phyloP scores from a whole-genome alignment of 1,284 basidiomycete species.

The Apiotrichum gracile region DNA sequence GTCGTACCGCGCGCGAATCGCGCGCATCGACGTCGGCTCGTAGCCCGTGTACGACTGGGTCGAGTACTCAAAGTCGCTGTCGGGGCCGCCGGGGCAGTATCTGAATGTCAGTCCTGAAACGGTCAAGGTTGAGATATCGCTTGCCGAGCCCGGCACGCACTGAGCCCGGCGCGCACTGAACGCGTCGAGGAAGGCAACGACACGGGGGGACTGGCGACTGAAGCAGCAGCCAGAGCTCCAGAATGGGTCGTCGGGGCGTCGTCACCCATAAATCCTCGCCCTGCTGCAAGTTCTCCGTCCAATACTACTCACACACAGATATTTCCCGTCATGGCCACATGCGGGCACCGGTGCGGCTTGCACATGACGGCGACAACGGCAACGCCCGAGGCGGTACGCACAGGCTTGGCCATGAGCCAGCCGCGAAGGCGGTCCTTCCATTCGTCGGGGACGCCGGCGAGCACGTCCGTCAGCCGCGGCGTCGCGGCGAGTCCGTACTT shows the following conservation, averaged over 20 bases:
- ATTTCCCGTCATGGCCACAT: slow-evolving; percentile 99
- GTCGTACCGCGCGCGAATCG: slow-evolving; percentile 95
- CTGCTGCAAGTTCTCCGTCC: too few species aligned
- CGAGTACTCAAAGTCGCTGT: slow-evolving; percentile 99
- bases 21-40: slow-evolving; percentile 97
- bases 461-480: slow-evolving; percentile 92
- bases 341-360: slow-evolving; percentile 98
- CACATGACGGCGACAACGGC: slow-evolving; percentile 99
- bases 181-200: too few species aligned
- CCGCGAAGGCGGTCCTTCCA: slow-evolving; percentile 88
- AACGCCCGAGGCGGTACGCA: slow-evolving; percentile 94
- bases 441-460: slow-evolving; percentile 95
- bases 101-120: slow-evolving; percentile 52
- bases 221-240: too few species aligned
- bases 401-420: slow-evolving; percentile 86
- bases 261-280: too few species aligned
- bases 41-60: slow-evolving; percentile 98
- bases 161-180: too few species aligned
- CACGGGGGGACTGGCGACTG: background rate
- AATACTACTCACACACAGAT: slow-evolving; percentile 78
- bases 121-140: too few species aligned
- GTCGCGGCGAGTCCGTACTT: slow-evolving; percentile 80
- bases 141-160: too few species aligned
- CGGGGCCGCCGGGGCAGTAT: slow-evolving; percentile 98
- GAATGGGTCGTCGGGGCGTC: too few species aligned